phyloP scores from a whole-genome alignment of 139 green algal species.

The Volvox reticuliferus region DNA sequence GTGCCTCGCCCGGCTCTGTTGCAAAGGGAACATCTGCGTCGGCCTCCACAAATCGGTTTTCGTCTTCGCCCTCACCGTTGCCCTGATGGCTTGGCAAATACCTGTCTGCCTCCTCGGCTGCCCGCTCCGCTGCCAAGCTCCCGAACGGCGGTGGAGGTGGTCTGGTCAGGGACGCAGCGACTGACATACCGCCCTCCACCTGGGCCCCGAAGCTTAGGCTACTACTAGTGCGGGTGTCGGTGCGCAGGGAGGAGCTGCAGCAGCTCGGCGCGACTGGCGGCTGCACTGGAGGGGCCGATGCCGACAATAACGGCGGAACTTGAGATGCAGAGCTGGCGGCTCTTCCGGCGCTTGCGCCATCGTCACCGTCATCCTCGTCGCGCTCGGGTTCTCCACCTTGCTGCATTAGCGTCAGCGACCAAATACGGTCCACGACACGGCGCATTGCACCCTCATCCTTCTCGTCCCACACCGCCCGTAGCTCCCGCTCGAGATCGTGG shows the following conservation, averaged over 20 bases:
- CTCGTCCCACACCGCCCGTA: slow-evolving; percentile 36
- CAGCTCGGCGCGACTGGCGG: not conserved
- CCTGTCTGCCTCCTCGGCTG: too few relatives aligned
- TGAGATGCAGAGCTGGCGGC: not conserved
- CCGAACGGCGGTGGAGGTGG: not conserved
- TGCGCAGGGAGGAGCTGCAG: not conserved
- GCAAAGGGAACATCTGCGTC: not conserved
- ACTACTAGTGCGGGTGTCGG: not conserved
- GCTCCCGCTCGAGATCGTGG: slow-evolving; percentile 37
- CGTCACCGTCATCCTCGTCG: not conserved
- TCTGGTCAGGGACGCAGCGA: not conserved
- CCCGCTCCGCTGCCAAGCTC: too few relatives aligned
- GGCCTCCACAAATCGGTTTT: not conserved
- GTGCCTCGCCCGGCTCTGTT: not conserved
- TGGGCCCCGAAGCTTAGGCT: slow-evolving; percentile 25
- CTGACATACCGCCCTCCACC: not conserved
- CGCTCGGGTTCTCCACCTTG: not conserved
- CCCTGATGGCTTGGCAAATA: too few relatives aligned
- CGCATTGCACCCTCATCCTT: slow-evolving; percentile 10
- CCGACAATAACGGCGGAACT: not conserved
- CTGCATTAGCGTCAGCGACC: slow-evolving; percentile 40
- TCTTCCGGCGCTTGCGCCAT: not conserved
- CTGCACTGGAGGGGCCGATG: not conserved
- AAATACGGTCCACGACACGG: slow-evolving; percentile 42
- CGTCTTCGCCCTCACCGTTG: not conserved